Evolutionary conservation across 371 early-diverging fungal genomes (phyloP), one percentile per base, ranked within the genome.

Genomic region (Parasitella parasitica): DNA sequence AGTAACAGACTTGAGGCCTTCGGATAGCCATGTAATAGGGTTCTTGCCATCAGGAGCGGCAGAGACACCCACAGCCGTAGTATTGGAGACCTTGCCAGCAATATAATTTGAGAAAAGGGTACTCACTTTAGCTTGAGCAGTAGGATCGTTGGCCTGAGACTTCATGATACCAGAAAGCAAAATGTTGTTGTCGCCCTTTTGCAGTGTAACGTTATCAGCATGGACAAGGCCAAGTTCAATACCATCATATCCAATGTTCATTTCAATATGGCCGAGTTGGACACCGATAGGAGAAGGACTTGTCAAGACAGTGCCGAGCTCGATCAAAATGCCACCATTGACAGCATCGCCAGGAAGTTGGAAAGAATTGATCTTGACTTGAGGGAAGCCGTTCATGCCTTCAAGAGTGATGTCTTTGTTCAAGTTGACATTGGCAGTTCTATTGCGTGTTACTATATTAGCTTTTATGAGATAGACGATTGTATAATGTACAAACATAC

Each of bases 211-310:
- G 52, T 71, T 73, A 13, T 70, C 68, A 16, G 83, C 80, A 48
- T 66, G 55, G 46, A 86, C 85, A 35, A 63, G 68, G 56, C 87
- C 87, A 48, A 87, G 70, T 26, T 69, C 63, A 27, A 81, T 75
- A 28, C 78, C 81, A 41, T 83, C 70, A 59, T 75, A 83, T 7
- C 69, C 73, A 59, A 87, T 83, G 11, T 72, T 71, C 59, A 87
- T 71, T 37, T 73, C 70, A 57, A 87, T 77, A 5, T 81, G 81
- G 51, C 87, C 87, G 3, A 87, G 76, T 48, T 79, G 70, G 4
- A 87, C 78, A 26, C 85, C 84, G 49, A 87, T 76, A 49, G 87
- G 86, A 30, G 86, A 86, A 60, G 85, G 85, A 64, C 82, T 81
- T 54, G 72, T 70, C 52, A 87, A 54, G 38, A 76, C 72, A 32